phyloP scores from a whole-genome alignment of 495 filamentous ascomycete genomes.

The Aspergillus avenaceus region DNA sequence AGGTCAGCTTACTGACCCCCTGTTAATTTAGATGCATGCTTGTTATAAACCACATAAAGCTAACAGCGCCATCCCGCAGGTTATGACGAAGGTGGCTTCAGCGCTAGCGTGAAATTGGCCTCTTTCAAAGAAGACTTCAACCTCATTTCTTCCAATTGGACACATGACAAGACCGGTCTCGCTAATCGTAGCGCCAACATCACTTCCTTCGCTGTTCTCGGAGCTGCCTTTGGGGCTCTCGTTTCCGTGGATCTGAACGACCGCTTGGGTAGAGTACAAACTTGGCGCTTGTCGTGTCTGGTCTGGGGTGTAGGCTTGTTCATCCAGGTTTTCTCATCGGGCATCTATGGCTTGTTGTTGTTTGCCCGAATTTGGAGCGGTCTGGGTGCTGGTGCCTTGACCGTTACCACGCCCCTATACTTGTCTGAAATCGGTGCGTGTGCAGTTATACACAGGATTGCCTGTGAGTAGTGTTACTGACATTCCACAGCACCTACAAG shows the following conservation, averaged over 20 bases:
- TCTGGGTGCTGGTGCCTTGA: conserved; percentile 45
- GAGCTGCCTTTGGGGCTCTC: conserved; percentile 40
- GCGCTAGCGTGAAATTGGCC: conserved; percentile 35
- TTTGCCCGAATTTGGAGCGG: conserved; percentile 43
- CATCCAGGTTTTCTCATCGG: conserved; percentile 41
- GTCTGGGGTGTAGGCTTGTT: conserved; percentile 40
- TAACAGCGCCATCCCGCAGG: conserved; percentile 22
- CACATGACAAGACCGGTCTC: conserved; percentile 28
- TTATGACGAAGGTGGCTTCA: conserved; percentile 47
- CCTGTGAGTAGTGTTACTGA: background rate
- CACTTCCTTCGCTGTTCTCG: conserved; percentile 42
- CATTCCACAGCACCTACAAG: conserved; percentile 31
- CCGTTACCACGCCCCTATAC: conserved; percentile 47
- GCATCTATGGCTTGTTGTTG: conserved; percentile 41
- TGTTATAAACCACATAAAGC: background rate
- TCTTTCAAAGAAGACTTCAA: conserved; percentile 41
- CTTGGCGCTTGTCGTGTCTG: conserved; percentile 37
- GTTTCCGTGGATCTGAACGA: conserved; percentile 38
- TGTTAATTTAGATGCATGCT: background rate
- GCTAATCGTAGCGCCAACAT: conserved; percentile 43
- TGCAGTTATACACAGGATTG: background rate
- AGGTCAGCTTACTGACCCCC: conserved; percentile 19
- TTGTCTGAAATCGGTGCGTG: conserved; percentile 43
- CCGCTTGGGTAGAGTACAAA: conserved; percentile 32
- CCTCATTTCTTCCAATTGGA: conserved; percentile 32